A percentile compares a stretch with the other conserved stretches of the same genome.
phyloP scores from a whole-genome alignment of 164 flowering plant species.

The Houttuynia cordata region DNA sequence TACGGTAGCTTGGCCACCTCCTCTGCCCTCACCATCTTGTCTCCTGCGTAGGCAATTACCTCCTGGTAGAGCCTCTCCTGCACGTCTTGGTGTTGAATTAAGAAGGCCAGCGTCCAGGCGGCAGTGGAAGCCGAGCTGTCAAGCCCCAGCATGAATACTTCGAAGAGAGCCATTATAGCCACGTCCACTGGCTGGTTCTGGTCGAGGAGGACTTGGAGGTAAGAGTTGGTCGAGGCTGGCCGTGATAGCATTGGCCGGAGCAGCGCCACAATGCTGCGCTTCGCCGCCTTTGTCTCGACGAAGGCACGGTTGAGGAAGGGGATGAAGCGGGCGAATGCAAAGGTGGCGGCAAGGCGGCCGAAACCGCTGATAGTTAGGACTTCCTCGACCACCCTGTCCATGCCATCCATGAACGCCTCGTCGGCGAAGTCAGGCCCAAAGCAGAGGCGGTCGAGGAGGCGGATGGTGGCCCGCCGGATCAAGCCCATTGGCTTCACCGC shows the following conservation, averaged over 20 bases:
- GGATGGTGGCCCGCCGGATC: background rate
- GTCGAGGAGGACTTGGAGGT: slow-evolving; percentile 12
- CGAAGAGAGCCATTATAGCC: slow-evolving; percentile 6
- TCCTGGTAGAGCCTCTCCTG: no score
- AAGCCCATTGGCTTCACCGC: no score
- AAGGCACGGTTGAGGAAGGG: slow-evolving; percentile 5
- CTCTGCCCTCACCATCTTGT: no score
- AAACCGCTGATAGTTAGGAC: slow-evolving; percentile 1
- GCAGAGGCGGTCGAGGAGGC: slow-evolving; percentile 2
- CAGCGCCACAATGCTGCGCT: slow-evolving; percentile 3
- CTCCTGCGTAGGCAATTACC: no score
- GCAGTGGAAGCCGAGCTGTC: slow-evolving; percentile 13
- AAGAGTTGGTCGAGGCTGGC: slow-evolving; percentile 1
- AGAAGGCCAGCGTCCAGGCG: slow-evolving; percentile 14
- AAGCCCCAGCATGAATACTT: slow-evolving; percentile 5
- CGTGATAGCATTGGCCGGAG: background rate
- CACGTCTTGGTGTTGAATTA: no score
- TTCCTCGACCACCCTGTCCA: slow-evolving; percentile 7
- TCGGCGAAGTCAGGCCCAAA: slow-evolving; percentile 5
- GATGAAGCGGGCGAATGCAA: slow-evolving; percentile 2
- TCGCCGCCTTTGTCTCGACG: slow-evolving; percentile 3
- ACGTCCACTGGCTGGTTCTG: slow-evolving; percentile 5
- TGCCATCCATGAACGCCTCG: slow-evolving; percentile 1
- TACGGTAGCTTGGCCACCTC: no score
- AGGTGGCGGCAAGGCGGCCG: background rate